These are phyloP conservation scores for Sporothrix globosa DNA, from an alignment of 2,329 filamentous ascomycete species.

Conservation along the genomic window DNA sequence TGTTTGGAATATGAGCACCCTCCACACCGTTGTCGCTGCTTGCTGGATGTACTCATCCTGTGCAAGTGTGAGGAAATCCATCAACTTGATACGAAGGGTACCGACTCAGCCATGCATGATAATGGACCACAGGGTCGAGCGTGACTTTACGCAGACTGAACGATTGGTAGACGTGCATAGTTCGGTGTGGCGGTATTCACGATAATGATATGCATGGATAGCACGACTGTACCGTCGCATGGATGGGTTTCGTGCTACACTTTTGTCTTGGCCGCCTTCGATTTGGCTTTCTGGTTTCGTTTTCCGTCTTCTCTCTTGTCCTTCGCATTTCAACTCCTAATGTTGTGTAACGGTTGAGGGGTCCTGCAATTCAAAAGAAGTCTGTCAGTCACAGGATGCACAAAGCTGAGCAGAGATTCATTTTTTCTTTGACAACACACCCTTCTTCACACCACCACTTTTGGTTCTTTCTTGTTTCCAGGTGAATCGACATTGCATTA, in stretches of 20 bases:
- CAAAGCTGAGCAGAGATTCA: background rate
- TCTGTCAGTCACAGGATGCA: background rate
- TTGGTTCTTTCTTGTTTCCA: background rate
- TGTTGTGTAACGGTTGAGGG: background rate
- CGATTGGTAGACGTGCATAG: background rate
- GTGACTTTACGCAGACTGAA: background rate
- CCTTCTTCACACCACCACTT: background rate
- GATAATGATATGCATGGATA: background rate
- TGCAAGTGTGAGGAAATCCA: background rate
- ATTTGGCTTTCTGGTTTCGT: background rate
- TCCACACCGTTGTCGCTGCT: too few species aligned
- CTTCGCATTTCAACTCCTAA: background rate
- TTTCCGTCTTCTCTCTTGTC: background rate
- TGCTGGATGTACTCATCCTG: background rate
- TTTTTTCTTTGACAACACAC: background rate
- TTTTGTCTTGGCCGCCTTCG: background rate
- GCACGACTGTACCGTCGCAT: background rate
- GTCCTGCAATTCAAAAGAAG: background rate
- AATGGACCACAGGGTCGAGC: background rate
- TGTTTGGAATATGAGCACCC: too few species aligned
- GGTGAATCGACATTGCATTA: constrained; percentile 12
- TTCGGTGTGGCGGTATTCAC: background rate
- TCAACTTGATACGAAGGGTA: background rate
- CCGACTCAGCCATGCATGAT: background rate
- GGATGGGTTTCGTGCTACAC: constrained; percentile 4